Evolutionary conservation across 495 filamentous ascomycete species (phyloP), one percentile per base, ranked within the genome.

Genomic region (Penicillium chermesinum): DNA sequence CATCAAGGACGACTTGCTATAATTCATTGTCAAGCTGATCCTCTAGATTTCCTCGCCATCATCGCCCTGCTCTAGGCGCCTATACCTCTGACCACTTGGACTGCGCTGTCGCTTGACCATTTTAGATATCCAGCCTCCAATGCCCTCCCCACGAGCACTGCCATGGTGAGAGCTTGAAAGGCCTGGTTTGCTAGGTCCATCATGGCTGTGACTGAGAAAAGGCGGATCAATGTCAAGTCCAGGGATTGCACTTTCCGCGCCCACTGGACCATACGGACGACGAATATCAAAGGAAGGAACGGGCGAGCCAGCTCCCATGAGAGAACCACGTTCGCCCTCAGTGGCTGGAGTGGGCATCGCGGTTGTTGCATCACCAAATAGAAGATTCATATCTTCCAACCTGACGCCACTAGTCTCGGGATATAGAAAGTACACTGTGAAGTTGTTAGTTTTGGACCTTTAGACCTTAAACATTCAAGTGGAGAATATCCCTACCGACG

Each of bases 321-420:
- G 72, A 16, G 87, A 88, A 13, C 84, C 87, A 7, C 81, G 79
- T 62, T 95, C 89, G 8, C 74, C 83, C 32, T 85, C 74, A 9
- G 82, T 82, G 14, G 77, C 70, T 8, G 85, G 85, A 1, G 85
- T 88, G 2, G 84, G 82, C 75, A 85, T 82, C n/a, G 78, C 75
- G 5, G 83, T 87, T 8, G 86, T 89, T 25, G 89, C 86, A 67
- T 96, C 91, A 37, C 91, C 91, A 58, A 96, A 96, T 8, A 96
- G 68, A 16, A 75, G 64, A 62, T 94, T 85, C 93, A 98, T 98
- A 55, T 98, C 94, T 69, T 98, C 93, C 50, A 98, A 76, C 51
- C 90, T 83, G 55, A 98, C 84, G 49, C 91, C 91, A 57, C 89
- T 89, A 0, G 93, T 98, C 69, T 98, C 93, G 17, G 93, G 93